Percentiles rank a stretch among this genome's conserved stretches.
Conservation (phyloP, 2,329 filamentous ascomycete genomes). For the Cucurbitaria berberidis region DNA sequence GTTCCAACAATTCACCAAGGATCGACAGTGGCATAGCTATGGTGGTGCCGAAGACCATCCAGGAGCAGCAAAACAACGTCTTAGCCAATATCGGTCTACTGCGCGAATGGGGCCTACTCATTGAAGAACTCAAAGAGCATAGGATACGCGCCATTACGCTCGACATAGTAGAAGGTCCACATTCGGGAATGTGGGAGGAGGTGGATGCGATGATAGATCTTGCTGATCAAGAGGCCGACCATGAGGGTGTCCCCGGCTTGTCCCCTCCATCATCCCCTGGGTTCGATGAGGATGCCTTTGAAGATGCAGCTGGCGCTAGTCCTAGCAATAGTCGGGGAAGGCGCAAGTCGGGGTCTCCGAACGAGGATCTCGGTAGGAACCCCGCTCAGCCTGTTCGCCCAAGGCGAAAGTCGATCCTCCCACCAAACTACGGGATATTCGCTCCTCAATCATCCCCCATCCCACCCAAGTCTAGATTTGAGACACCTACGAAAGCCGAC, state of each 20-base stretch:
- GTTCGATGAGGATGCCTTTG: slow-evolving; percentile 65
- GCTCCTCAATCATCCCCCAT: slow-evolving; percentile 42
- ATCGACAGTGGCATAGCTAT: slow-evolving; percentile 59
- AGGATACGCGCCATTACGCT: slow-evolving; percentile 73
- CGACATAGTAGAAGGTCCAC: slow-evolving; percentile 66
- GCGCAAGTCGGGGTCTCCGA: slow-evolving; percentile 40
- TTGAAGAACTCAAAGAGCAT: slow-evolving; percentile 82
- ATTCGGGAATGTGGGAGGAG: slow-evolving; percentile 73
- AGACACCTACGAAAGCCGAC: slow-evolving; percentile 35
- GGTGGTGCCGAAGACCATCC: slow-evolving; percentile 79
- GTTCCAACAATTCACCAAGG: slow-evolving; percentile 46
- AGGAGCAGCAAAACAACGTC: slow-evolving; percentile 81
- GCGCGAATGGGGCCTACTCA: slow-evolving; percentile 77
- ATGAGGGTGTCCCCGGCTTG: slow-evolving; percentile 60
- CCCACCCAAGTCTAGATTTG: slow-evolving; percentile 32
- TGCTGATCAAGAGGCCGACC: slow-evolving; percentile 71
- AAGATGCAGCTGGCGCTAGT: slow-evolving; percentile 55
- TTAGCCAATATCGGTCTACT: slow-evolving; percentile 85
- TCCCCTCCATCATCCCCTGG: slow-evolving; percentile 63
- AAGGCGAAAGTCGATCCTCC: slow-evolving; percentile 45
- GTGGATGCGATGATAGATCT: slow-evolving; percentile 86
- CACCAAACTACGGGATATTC: slow-evolving; percentile 46
- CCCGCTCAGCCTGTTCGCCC: slow-evolving; percentile 27
- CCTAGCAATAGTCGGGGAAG: slow-evolving; percentile 37
- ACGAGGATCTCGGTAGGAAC: slow-evolving; percentile 33